These are phyloP conservation scores for Aspergillus sp. DNA, from an alignment of 2,329 filamentous ascomycete species.

Conservation along the genomic window DNA sequence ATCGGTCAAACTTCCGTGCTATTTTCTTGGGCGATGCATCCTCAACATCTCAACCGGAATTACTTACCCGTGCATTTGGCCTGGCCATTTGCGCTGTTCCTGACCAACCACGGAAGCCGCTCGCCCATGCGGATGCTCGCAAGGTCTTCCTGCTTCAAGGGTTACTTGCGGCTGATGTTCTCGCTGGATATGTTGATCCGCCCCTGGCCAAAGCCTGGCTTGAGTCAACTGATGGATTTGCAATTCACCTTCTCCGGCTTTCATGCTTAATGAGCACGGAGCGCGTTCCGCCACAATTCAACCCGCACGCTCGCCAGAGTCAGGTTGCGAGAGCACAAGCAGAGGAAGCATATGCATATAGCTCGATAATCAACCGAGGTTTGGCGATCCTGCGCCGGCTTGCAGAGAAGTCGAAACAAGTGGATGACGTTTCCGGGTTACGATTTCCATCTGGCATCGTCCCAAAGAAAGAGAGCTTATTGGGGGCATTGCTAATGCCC, in stretches of 20 bases:
- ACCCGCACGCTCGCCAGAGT: slow-evolving; percentile 24
- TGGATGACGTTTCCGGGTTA: slow-evolving; percentile 45
- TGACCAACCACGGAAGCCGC: slow-evolving; percentile 55
- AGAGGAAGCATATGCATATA: slow-evolving; percentile 39
- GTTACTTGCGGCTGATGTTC: slow-evolving; percentile 79
- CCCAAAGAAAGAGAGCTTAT: slow-evolving; percentile 60
- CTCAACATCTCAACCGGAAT: slow-evolving; percentile 61
- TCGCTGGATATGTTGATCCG: slow-evolving; percentile 69
- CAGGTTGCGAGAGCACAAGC: slow-evolving; percentile 27
- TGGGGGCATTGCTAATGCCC: slow-evolving; percentile 61
- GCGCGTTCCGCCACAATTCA: slow-evolving; percentile 37
- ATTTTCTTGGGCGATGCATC: slow-evolving; percentile 70
- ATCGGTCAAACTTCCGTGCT: slow-evolving; percentile 72
- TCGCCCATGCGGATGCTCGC: slow-evolving; percentile 68
- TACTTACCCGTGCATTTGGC: slow-evolving; percentile 80
- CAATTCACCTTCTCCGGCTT: slow-evolving; percentile 68
- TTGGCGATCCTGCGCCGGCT: slow-evolving; percentile 62
- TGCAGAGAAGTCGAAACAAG: slow-evolving; percentile 56
- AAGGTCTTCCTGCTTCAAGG: slow-evolving; percentile 91
- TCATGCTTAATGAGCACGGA: slow-evolving; percentile 64
- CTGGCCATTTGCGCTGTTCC: slow-evolving; percentile 81
- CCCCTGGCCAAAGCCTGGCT: slow-evolving; percentile 74
- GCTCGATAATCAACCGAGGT: slow-evolving; percentile 58
- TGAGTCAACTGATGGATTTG: slow-evolving; percentile 74
- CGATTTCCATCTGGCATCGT: slow-evolving; percentile 55